Percentiles rank a stretch among this genome's conserved stretches.
phyloP scores from a whole-genome alignment of 352 stramenopile species.

The Globisporangium okanoganense region DNA sequence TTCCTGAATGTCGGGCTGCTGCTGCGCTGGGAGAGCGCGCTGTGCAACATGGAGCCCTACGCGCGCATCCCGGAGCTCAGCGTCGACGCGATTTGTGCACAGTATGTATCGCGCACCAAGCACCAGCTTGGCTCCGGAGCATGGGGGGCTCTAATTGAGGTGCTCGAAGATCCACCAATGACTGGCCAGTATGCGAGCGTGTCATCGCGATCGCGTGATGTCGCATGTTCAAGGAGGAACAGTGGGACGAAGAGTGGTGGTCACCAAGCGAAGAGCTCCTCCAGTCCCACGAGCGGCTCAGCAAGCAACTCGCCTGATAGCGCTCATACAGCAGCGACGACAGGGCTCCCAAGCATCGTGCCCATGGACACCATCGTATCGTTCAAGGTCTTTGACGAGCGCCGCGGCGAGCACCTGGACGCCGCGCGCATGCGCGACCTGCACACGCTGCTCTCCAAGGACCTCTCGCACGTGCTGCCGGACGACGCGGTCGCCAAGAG shows the following conservation, averaged over 20 bases:
- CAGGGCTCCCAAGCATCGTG: conserved; percentile 6
- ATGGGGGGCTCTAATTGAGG: conserved; percentile 45
- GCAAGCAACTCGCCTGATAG: background rate
- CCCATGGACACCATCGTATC: conserved; percentile 78
- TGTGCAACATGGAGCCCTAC: conserved; percentile 81
- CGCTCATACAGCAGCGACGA: background rate
- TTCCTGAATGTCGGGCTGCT: conserved; percentile 76
- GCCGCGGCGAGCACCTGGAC: conserved; percentile 33
- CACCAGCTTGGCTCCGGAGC: conserved; percentile 25
- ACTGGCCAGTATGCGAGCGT: background rate
- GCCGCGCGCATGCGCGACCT: conserved; percentile 52
- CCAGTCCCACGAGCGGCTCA: background rate
- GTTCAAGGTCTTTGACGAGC: conserved; percentile 64
- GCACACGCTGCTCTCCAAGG: conserved; percentile 67
- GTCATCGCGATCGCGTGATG: conserved; percentile 3
- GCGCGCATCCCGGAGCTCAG: conserved; percentile 41
- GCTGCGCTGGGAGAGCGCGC: conserved; percentile 76
- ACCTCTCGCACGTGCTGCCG: conserved; percentile 50
- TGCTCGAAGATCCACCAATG: conserved; percentile 29
- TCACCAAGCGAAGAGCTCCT: background rate
- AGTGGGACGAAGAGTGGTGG: background rate
- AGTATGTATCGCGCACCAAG: conserved; percentile 59
- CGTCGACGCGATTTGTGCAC: conserved; percentile 47
- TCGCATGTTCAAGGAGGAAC: conserved; percentile 2
- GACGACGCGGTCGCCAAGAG: conserved; percentile 45